Base-by-base conservation (phyloP, 768 basidiomycete species). In the Xerocomellus amylosporus region DNA sequence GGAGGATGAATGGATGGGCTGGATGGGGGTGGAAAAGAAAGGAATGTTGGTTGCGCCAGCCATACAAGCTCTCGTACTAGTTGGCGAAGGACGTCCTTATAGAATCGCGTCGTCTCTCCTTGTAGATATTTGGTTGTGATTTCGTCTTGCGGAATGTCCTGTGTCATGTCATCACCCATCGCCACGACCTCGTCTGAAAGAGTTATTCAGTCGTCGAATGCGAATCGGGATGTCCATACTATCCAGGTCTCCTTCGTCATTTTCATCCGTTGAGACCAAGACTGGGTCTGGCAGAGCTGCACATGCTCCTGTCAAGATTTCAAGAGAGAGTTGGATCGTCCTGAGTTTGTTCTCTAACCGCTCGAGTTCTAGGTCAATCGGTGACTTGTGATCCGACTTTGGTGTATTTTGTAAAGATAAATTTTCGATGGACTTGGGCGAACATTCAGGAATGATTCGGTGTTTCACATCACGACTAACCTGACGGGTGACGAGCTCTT, bases 241-340 rank as follows among this genome's bases (percentile, higher is more conserved):
- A 63, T 79, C 76, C 24, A 64, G 66, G n/a, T 64, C 70, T 9
- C 67, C 74, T 33, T 58, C 70, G 6, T 69, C 72, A 38, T 60
- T 63, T 51, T 65, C 68, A 33, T 73, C 73, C 12, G 70, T 70
- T 17, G 67, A 66, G 0, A 64, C 70, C 41, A 77, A 73, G 50
- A 85, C 83, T 17, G 87, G 83, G 62, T 93, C 91, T 5, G 91
- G 91, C 38, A 97, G 73, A 7, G 86, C 90, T 19, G 93, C 93
- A 66, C 91, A 97, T n/a, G 81, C 76, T 30, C 88, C 88, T 0
- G 93, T 95, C 58, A 97, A 70, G 46, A 97, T 84, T 72, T 98
- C 94, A 26, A 97, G 75, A n/a, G 88, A 84, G 31, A 94, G 78
- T 58, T 89, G 87, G 12, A 91, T 78, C 2, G 88, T 88, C 61